Conservation (phyloP, 768 basidiomycete genomes). For the Russula olivacea region DNA sequence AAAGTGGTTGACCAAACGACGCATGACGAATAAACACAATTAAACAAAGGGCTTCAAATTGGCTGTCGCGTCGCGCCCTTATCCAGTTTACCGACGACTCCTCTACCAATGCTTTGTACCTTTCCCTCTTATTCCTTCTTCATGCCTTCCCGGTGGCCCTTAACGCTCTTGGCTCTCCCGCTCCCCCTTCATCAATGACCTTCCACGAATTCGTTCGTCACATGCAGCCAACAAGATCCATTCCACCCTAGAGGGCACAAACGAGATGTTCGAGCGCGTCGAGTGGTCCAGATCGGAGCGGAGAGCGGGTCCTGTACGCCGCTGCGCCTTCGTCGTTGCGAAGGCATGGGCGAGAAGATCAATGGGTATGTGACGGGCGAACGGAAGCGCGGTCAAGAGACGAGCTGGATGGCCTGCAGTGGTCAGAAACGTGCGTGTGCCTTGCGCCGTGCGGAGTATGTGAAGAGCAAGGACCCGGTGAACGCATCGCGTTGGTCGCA, state of each 20-base stretch:
- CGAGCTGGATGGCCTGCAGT: conserved; percentile 6
- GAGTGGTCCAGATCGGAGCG: conserved; percentile 9
- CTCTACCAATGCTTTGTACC: conserved; percentile 1
- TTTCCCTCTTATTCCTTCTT: neutral
- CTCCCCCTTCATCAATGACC: neutral
- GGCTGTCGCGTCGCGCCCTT: neutral
- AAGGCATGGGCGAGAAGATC: conserved; percentile 2
- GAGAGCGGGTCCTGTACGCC: conserved; percentile 18
- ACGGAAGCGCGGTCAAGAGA: conserved; percentile 9
- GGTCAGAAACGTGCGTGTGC: conserved; percentile 22
- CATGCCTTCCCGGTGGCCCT: conserved; percentile 14
- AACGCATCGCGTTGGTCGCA: conserved; percentile 14
- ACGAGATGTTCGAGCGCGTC: conserved; percentile 5
- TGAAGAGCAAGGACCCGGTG: conserved; percentile 20
- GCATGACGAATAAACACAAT: neutral
- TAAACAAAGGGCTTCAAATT: conserved; percentile 2
- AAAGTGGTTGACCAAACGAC: too few relatives aligned
- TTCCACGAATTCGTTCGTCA: conserved; percentile 13
- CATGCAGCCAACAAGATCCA: conserved; percentile 20
- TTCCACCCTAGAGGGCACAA: conserved; percentile 14
- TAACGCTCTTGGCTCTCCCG: conserved; percentile 20
- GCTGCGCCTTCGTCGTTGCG: neutral
- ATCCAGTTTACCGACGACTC: conserved; percentile 1
- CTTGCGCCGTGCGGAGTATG: conserved; percentile 6
- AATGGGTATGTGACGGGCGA: conserved; percentile 1